Conservation (phyloP, 2,329 filamentous ascomycete genomes). For the Zymoseptoria crescenta region DNA sequence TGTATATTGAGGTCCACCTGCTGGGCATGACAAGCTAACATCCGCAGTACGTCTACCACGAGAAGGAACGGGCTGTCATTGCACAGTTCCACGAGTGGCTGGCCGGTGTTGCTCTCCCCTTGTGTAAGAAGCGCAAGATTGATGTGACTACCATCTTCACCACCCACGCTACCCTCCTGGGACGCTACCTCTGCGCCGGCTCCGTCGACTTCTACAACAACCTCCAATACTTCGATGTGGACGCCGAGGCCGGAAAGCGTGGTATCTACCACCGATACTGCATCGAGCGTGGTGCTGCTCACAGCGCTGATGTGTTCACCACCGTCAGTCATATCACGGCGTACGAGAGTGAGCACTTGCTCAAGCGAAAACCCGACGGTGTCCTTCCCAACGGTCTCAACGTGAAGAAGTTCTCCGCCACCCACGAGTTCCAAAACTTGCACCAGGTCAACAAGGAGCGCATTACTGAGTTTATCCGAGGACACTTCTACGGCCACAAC, state of each 20-base stretch:
- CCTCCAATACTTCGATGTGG: slow-evolving; percentile 91
- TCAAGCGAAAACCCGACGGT: slow-evolving; percentile 96
- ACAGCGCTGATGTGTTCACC: slow-evolving; percentile 92
- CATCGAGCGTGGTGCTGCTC: slow-evolving; percentile 88
- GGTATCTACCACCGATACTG: slow-evolving; percentile 98
- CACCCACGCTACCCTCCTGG: slow-evolving; percentile 90
- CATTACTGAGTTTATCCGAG: slow-evolving; percentile 95
- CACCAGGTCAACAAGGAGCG: slow-evolving; percentile 96
- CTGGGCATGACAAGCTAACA: slow-evolving; percentile 9
- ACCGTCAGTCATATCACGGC: slow-evolving; percentile 98
- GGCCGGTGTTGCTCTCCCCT: slow-evolving; percentile 81
- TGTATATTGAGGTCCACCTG: slow-evolving; percentile 21
- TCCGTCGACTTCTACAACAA: slow-evolving; percentile 99
- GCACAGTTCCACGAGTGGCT: slow-evolving; percentile 99
- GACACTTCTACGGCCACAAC: slow-evolving; percentile 97
- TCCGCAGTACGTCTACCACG: slow-evolving; percentile 78
- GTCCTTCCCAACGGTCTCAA: slow-evolving; percentile 95
- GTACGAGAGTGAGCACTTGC: slow-evolving; percentile 92
- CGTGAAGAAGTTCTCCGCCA: slow-evolving; percentile 95
- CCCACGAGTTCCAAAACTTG: slow-evolving; percentile 98
- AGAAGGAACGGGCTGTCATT: slow-evolving; percentile 85
- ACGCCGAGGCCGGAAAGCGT: slow-evolving; percentile 92
- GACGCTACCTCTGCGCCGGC: slow-evolving; percentile 91
- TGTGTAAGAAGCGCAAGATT: slow-evolving; percentile 88
- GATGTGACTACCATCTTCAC: slow-evolving; percentile 98